These are phyloP conservation scores for Clonostachys rosea DNA, from an alignment of 2,329 filamentous ascomycete genomes.

Conservation along the genomic window DNA sequence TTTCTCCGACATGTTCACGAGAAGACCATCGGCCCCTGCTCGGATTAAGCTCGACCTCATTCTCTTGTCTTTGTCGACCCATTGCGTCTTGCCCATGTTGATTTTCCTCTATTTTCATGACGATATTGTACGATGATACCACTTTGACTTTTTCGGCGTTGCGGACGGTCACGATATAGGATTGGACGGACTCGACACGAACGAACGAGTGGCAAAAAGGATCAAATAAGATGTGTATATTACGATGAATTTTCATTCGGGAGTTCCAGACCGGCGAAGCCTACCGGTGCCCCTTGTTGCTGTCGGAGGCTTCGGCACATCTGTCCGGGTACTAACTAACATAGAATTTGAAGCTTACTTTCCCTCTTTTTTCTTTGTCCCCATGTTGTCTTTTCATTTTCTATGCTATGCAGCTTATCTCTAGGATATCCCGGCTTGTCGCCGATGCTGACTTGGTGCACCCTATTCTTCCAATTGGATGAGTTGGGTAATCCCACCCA, in stretches of 20 bases:
- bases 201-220: background rate
- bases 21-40: slow-evolving; percentile 25
- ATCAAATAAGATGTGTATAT: background rate
- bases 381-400: background rate
- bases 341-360: background rate
- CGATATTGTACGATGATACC: background rate
- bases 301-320: background rate
- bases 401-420: background rate
- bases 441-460: too few species aligned
- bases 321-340: background rate
- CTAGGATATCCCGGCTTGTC: too few species aligned
- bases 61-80: slow-evolving; percentile 1
- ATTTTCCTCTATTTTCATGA: background rate
- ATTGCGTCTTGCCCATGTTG: background rate
- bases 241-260: background rate
- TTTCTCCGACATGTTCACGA: slow-evolving; percentile 52
- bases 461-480: too few species aligned
- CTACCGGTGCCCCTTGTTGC: background rate
- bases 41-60: slow-evolving; percentile 12
- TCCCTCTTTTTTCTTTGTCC: background rate
- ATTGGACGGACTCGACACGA: too few species aligned
- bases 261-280: background rate
- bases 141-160: background rate
- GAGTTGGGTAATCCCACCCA: too few species aligned
- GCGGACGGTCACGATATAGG: background rate